phyloP scores from a whole-genome alignment of 768 basidiomycete genomes.

The Lactifluus piperatus region DNA sequence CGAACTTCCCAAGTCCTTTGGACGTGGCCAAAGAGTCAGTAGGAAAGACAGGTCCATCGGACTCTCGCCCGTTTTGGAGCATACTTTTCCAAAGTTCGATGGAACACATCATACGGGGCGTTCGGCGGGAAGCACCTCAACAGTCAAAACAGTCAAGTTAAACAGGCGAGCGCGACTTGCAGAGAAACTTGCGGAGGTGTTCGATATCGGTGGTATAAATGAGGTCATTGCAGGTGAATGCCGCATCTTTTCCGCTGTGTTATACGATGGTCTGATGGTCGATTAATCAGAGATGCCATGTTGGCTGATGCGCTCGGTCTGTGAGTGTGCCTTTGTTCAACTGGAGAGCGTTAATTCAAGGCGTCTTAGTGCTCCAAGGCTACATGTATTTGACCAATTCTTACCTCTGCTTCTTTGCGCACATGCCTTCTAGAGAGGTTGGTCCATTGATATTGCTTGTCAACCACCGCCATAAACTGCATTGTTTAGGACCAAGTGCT shows the following conservation, averaged over 20 bases:
- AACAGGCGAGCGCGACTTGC: conserved; percentile 67
- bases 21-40: background rate
- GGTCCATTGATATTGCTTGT: conserved; percentile 11
- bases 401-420: conserved; percentile 94
- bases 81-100: conserved; percentile 8
- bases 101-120: conserved; percentile 12
- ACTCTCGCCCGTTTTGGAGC: conserved; percentile 11
- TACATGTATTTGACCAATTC: conserved; percentile 95
- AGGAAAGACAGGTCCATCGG: conserved; percentile 7
- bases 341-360: background rate
- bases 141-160: conserved; percentile 65
- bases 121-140: conserved; percentile 41
- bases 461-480: conserved; percentile 3
- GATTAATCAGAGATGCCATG: conserved; percentile 72
- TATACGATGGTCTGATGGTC: background rate
- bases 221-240: conserved; percentile 72
- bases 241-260: conserved; percentile 1
- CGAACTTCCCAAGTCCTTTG: conserved; percentile 15
- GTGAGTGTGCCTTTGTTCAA: conserved; percentile 43
- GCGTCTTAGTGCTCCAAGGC: conserved; percentile 73
- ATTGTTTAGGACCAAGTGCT: conserved; percentile 70
- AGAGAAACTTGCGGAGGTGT: conserved; percentile 84
- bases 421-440: conserved; percentile 87
- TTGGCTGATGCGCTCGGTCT: conserved; percentile 82
- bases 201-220: conserved; percentile 68